phyloP scores from a whole-genome alignment of 2,329 filamentous ascomycete genomes.

The Neurospora sp. region DNA sequence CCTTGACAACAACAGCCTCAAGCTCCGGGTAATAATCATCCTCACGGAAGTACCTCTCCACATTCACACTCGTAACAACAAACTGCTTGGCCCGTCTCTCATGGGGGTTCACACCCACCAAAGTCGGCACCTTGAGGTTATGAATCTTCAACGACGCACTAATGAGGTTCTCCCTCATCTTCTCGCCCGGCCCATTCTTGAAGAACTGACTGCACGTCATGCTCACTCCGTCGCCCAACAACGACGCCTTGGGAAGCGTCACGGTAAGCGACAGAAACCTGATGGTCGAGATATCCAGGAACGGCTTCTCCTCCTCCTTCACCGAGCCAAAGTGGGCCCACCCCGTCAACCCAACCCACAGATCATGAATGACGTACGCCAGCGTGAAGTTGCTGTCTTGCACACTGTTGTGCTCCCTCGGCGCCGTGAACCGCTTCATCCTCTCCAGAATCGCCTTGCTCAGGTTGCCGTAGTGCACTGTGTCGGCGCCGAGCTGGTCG shows the following conservation, averaged over 20 bases:
- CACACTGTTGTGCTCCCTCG: neutral
- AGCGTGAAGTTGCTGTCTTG: conserved; percentile 10
- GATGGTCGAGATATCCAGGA: conserved; percentile 29
- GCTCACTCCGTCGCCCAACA: conserved; percentile 52
- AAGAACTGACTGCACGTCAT: conserved; percentile 38
- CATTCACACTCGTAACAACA: conserved; percentile 51
- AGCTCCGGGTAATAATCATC: conserved; percentile 45
- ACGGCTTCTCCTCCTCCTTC: conserved; percentile 19
- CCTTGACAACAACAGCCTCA: conserved; percentile 53
- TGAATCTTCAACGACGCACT: conserved; percentile 36
- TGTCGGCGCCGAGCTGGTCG: conserved; percentile 58
- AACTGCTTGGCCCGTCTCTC: conserved; percentile 60
- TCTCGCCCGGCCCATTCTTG: conserved; percentile 12
- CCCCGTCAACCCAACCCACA: conserved; percentile 19
- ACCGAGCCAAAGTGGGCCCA: neutral
- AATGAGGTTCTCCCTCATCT: neutral
- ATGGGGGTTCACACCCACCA: conserved; percentile 65
- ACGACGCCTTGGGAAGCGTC: conserved; percentile 56
- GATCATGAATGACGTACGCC: conserved; percentile 26
- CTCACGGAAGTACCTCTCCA: conserved; percentile 40
- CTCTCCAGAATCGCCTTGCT: conserved; percentile 51
- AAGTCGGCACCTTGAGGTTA: conserved; percentile 51
- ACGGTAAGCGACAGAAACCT: conserved; percentile 43
- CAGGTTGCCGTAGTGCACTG: conserved; percentile 65
- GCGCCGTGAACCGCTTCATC: neutral